A percentile compares a stretch with the other conserved stretches of the same genome.
phyloP scores from a whole-genome alignment of 108 stramenopile genomes.

The Schizochytrium sp. region DNA sequence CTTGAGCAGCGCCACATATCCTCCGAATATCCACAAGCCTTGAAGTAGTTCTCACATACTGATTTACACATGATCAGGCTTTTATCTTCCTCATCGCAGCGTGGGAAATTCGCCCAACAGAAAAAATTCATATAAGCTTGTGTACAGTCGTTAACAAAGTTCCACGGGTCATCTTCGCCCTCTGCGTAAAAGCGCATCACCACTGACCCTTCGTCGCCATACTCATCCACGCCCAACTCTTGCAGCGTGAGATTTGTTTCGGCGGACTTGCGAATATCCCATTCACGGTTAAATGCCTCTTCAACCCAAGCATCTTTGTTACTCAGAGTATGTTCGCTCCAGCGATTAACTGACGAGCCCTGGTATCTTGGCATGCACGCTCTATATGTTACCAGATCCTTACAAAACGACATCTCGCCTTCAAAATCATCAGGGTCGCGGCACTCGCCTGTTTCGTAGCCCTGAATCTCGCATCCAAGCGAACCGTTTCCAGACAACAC shows the following conservation, averaged over 20 bases:
- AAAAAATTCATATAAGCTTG: conserved; percentile 72
- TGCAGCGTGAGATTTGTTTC: conserved; percentile 66
- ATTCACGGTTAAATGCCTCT: conserved; percentile 59
- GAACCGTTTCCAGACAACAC: not conserved
- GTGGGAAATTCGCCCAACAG: conserved; percentile 77
- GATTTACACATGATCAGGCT: conserved; percentile 69
- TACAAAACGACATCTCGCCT: conserved; percentile 72
- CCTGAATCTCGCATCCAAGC: conserved; percentile 51
- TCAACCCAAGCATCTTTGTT: conserved; percentile 73
- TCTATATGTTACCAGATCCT: conserved; percentile 67
- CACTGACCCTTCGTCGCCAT: conserved; percentile 67
- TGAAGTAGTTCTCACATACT: conserved; percentile 78
- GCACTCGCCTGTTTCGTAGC: conserved; percentile 56
- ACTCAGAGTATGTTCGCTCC: conserved; percentile 69
- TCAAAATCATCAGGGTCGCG: conserved; percentile 12
- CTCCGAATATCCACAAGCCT: conserved; percentile 67
- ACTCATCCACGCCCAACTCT: conserved; percentile 72
- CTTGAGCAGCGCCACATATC: conserved; percentile 73
- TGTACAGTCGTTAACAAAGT: conserved; percentile 68
- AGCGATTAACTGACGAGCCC: conserved; percentile 63
- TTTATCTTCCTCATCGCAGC: conserved; percentile 69
- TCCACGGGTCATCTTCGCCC: conserved; percentile 55
- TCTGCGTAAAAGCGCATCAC: conserved; percentile 71
- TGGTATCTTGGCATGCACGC: conserved; percentile 72
- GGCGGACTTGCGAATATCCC: conserved; percentile 59